Evolutionary conservation across 768 basidiomycete species (phyloP).

Genomic region (Lentinus tigrinus): DNA sequence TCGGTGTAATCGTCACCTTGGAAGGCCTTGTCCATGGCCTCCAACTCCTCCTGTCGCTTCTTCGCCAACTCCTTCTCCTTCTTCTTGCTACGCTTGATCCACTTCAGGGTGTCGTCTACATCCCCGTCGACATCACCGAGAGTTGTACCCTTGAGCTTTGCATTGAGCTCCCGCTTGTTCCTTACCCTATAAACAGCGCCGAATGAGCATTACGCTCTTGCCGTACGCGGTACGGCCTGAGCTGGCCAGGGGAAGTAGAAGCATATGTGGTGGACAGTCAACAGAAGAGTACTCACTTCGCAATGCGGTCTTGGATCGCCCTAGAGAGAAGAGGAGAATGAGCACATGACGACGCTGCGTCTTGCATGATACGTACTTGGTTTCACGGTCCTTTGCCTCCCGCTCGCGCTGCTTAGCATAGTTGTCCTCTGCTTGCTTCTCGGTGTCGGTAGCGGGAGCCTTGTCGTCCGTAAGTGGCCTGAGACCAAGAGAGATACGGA

Average conservation of each 20-base stretch:
- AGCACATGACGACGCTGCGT: constrained; percentile 23
- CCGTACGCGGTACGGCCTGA: constrained; percentile 40
- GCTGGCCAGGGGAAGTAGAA: constrained; percentile 33
- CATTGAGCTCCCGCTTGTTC: constrained; percentile 90
- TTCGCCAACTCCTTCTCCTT: constrained; percentile 84
- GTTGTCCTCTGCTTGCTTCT: constrained; percentile 85
- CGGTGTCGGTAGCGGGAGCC: constrained; percentile 67
- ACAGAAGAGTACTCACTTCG: constrained; percentile 73
- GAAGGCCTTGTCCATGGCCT: constrained; percentile 77
- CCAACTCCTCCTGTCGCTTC: constrained; percentile 79
- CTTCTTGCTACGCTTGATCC: constrained; percentile 92
- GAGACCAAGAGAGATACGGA: constrained; percentile 90
- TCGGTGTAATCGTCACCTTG: constrained; percentile 78
- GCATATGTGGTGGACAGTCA: constrained; percentile 16
- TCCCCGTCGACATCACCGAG: constrained; percentile 85
- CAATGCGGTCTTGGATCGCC: constrained; percentile 71
- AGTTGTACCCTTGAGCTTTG: constrained; percentile 88
- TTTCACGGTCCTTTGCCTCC: constrained; percentile 67
- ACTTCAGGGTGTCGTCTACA: constrained; percentile 77
- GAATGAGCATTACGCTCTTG: constrained; percentile 34
- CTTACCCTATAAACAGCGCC: constrained; percentile 62
- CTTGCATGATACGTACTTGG: constrained; percentile 59
- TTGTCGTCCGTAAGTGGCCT: constrained; percentile 88
- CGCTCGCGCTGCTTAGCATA: constrained; percentile 70
- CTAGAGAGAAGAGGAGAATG: constrained; percentile 36